A percentile compares a stretch with the other conserved stretches of the same genome.
Conservation (phyloP, 257 asterid species). For the Forsythia suspensa region DNA sequence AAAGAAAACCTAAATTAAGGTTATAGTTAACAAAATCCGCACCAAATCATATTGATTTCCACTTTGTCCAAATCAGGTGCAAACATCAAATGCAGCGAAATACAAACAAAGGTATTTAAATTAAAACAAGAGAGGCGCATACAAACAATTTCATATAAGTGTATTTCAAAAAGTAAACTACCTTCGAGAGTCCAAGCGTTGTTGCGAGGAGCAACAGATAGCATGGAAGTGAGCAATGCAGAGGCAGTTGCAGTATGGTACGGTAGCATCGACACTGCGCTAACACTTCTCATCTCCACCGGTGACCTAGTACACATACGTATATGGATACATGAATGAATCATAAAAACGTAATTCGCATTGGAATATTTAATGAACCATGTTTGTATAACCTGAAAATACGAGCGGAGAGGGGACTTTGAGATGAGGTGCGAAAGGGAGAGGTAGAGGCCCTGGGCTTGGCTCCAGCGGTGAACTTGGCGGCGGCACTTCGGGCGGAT, state of each 20-base stretch:
- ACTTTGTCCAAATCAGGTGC: neutral
- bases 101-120: neutral
- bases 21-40: neutral
- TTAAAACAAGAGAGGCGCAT: neutral
- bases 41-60: neutral
- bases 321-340: neutral
- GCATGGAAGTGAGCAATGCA: slow-evolving; percentile 84
- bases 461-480: slow-evolving; percentile 43
- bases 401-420: slow-evolving; percentile 66
- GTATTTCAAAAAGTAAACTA: slow-evolving; percentile 23
- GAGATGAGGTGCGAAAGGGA: slow-evolving; percentile 64
- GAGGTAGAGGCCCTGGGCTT: slow-evolving; percentile 51
- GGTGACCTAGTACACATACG: slow-evolving; percentile 52
- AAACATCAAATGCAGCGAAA: slow-evolving; percentile 12
- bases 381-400: slow-evolving; percentile 53
- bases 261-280: slow-evolving; percentile 73
- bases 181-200: slow-evolving; percentile 90
- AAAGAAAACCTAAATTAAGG: neutral
- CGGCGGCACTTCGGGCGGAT: slow-evolving; percentile 49
- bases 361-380: neutral
- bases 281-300: slow-evolving; percentile 69
- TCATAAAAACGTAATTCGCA: neutral
- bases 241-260: slow-evolving; percentile 91
- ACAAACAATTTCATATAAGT: neutral
- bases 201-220: slow-evolving; percentile 67